Percentiles rank a stretch among this genome's conserved stretches.
Evolutionary conservation across 257 asterid genomes (phyloP).

Genomic region (Phtheirospermum japonicum): DNA sequence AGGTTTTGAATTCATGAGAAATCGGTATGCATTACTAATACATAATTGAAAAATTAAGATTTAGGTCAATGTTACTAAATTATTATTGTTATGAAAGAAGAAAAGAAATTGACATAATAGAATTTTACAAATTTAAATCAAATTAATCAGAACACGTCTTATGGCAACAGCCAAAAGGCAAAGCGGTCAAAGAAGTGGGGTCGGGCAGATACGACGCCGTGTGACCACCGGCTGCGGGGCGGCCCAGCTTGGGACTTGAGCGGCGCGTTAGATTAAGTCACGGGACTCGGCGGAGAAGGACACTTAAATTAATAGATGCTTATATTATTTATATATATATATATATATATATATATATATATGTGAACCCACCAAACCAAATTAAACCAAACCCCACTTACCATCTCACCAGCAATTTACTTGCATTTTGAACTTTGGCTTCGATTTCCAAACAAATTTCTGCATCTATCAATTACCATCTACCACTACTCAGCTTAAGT

Average conservation of each 20-base stretch:
- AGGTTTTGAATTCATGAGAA: too few relatives aligned
- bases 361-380: not conserved
- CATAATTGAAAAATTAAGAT: too few relatives aligned
- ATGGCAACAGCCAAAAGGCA: too few relatives aligned
- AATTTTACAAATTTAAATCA: too few relatives aligned
- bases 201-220: not conserved
- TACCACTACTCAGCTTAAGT: constrained; percentile 12
- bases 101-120: too few relatives aligned
- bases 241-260: not conserved
- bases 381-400: constrained; percentile 15
- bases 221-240: not conserved
- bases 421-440: constrained; percentile 3
- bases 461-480: not conserved
- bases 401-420: not conserved
- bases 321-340: too few relatives aligned
- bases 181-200: not conserved
- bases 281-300: constrained; percentile 13
- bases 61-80: too few relatives aligned
- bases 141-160: too few relatives aligned
- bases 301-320: not conserved
- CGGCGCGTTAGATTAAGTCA: constrained; percentile 9
- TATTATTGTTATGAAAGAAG: too few relatives aligned
- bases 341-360: too few relatives aligned
- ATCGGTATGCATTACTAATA: too few relatives aligned
- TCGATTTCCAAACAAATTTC: not conserved